Evolutionary conservation across 805 yeast genomes (phyloP), one percentile per base, ranked within the genome.

Genomic region (Kodamaea restingae): DNA sequence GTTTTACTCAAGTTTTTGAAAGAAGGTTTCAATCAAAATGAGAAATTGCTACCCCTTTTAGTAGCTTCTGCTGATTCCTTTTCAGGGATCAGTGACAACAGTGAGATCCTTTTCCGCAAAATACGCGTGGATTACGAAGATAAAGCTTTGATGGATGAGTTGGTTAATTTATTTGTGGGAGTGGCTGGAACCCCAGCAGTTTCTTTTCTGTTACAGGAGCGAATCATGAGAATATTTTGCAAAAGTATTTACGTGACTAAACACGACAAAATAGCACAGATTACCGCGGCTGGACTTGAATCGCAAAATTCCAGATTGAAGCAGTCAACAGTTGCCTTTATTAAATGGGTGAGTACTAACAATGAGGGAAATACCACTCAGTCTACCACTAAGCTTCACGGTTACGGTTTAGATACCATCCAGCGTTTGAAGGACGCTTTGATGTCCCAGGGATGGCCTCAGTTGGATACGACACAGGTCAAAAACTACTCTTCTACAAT

Each of bases 61-160:
- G 68, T 84, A 21, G 95, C 85, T 0, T 67, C 83, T 3, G 69
- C 75, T 10, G 95, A 86, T 51, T 53, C 73, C 0, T 67, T 73
- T 8, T 71, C 84, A 0, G 60, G 72, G 0, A 64, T 84, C 4
- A 73, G 80, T 8, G 81, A 79, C 29, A 46, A 63, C 0, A 81
- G 88, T 1, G 64, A 70, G 2, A 67, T 78, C 11, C 45, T 69
- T 7, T 63, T 78, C 40, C 73, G 76, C 43, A 77, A 80, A 48
- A 55, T 75, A 14, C 44, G 58, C 15, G 54, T 78, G 1, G 79
- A 84, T 32, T 58, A 73, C 36, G 87, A 86, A 48, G 67, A 75
- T 41, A 45, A 48, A 1, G 44, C 36, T 0, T 58, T 79, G 18
- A 66, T 83, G 4, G 49, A 63, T n/a, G 52, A 51, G 6, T 57